Evolutionary conservation across 148 eudicot genomes (phyloP), one percentile per base, ranked within the genome.

Genomic region (Bassia scoparia): DNA sequence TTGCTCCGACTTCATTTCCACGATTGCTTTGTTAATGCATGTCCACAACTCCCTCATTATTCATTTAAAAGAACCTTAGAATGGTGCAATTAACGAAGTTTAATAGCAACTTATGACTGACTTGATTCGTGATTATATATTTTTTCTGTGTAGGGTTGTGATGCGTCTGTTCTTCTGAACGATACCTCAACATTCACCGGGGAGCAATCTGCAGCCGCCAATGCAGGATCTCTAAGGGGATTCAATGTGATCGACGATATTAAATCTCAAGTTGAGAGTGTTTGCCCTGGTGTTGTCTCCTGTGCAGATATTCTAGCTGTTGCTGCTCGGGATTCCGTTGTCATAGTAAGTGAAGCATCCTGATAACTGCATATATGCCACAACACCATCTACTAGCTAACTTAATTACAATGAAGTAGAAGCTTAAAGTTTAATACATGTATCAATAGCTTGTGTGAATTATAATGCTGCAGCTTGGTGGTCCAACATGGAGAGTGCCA

Each of bases 1-100:
- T 78, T 85, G 85, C 88, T 85, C 70, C 84, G 86, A 18, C 86
- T 87, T 23, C 88, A 81, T 27, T 82, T 86, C 76, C 89, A 86
- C 54, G 89, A 86, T 72, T 86, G 89, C 78, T 86, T 86, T 58
- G 89, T 86, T 18, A 83, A 86, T 79, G 86, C 70, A 81, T 74
- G 88, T 78, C 46, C 27, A 11, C 48, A 11, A 21, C 29, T 37
- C 46, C 41, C 38, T 7, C 8, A 43, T 66, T 41, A 33, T 66
- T 24, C n/a, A 2, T 30, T 48, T 27, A 24, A 38, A 11, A 10
- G 3, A 15, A 4, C 16, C 37, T 64, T 21, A 3, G 15, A n/a
- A 37, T 9, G 7, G 30, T 64, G 49, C 69, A 65, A 38, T n/a
- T n/a, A n/a, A n/a, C 33, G 0, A 41, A 66, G 33, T 66, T 20